phyloP scores from a whole-genome alignment of 495 filamentous ascomycete genomes.

The Annulohypoxylon stygium region DNA sequence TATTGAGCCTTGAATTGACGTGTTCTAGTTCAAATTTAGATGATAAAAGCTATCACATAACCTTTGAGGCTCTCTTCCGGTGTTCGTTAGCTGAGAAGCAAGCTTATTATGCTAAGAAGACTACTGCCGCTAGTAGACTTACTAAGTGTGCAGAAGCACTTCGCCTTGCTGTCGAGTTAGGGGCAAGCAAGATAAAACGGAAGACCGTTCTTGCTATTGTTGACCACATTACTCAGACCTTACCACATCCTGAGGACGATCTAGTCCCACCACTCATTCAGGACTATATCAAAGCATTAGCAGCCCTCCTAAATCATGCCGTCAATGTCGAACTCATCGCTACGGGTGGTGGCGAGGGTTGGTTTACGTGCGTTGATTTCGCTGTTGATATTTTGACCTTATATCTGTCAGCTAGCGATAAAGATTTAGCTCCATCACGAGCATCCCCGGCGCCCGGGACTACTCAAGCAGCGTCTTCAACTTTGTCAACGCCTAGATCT shows the following conservation, averaged over 20 bases:
- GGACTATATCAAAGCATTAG: constrained; percentile 83
- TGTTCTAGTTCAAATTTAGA: constrained; percentile 54
- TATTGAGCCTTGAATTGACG: constrained; percentile 37
- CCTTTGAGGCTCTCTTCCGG: constrained; percentile 85
- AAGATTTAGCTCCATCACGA: constrained; percentile 50
- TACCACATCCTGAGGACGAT: constrained; percentile 71
- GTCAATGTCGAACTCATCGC: constrained; percentile 83
- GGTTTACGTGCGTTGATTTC: constrained; percentile 77
- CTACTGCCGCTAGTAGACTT: constrained; percentile 69
- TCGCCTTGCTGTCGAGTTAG: constrained; percentile 75
- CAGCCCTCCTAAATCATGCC: constrained; percentile 74
- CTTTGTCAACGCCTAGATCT: constrained; percentile 52
- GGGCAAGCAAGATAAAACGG: constrained; percentile 73
- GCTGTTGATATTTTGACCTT: constrained; percentile 67
- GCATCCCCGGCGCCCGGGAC: constrained; percentile 59
- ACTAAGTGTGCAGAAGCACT: constrained; percentile 78
- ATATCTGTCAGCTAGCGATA: constrained; percentile 57
- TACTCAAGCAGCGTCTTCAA: constrained; percentile 42
- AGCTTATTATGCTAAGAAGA: constrained; percentile 67
- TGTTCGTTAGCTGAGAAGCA: constrained; percentile 75
- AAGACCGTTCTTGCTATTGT: constrained; percentile 83
- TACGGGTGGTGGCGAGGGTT: constrained; percentile 65
- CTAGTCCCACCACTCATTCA: constrained; percentile 79
- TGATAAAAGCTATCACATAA: constrained; percentile 82
- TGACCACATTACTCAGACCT: constrained; percentile 82